Evolutionary conservation across 257 asterid species (phyloP), one percentile per base, ranked within the genome.

Genomic region (Ligustrum vulgare): DNA sequence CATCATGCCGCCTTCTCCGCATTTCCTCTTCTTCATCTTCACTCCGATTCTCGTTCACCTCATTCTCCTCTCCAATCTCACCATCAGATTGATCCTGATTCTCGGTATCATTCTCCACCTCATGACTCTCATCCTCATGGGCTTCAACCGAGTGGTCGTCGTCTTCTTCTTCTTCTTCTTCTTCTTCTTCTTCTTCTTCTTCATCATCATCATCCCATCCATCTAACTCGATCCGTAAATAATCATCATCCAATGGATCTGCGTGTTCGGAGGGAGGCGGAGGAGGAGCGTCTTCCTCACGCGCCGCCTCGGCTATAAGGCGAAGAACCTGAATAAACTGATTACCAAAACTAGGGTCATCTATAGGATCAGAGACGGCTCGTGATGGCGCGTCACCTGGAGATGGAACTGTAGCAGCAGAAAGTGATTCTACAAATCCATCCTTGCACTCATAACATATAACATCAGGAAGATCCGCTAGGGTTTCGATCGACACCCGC

Each of bases 391-490:
- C 66, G 2, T 36, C 64, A 25, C 12, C 7, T 0, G 63, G 71
- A 37, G 84, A 3, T 20, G 78, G 71, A 4, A 67, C 78, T 47
- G 78, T 71, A 3, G 87, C 71, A 33, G 83, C 83, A 73, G 90
- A 2, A 32, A 93, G 80, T 64, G 89, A 81, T 82, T 87, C 97
- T 51, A 94, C 97, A 80, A 94, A 94, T 67, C 97, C 97, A 79
- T 80, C 80, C 72, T 91, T 92, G 84, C 98, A 94, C 79, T 90
- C 97, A 87, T 33, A 78, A 87, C 98, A 94, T 70, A 92, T 84
- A 84, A 94, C 80, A 77, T 90, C 98, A 73, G 91, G 81, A 43
- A 84, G 94, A 88, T 89, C 94, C 16, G 93, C 79, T 32, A 86
- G 84, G 85, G 91, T 86, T 80, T 94, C 97, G 72, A 89, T 75